A percentile compares a stretch with the other conserved stretches of the same genome.
phyloP scores from a whole-genome alignment of 192 early-diverging fungal genomes.

The Phycomyces blakesleeanus region DNA sequence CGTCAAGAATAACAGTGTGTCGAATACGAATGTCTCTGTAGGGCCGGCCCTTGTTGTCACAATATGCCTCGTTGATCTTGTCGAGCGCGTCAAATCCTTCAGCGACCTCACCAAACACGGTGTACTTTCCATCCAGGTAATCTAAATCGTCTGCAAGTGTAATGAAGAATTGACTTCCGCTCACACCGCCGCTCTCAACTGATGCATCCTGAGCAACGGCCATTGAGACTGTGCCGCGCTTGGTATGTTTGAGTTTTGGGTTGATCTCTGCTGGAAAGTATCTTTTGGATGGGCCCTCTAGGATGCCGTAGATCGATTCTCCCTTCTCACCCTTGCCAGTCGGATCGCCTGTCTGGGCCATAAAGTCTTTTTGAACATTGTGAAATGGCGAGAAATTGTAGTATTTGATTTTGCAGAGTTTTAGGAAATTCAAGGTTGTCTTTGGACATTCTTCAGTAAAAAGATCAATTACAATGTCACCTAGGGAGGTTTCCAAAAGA shows the following conservation, averaged over 20 bases:
- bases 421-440: slow-evolving; percentile 77
- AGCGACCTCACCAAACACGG: slow-evolving; percentile 82
- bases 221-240: slow-evolving; percentile 76
- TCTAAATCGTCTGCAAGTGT: slow-evolving; percentile 71
- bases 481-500: slow-evolving; percentile 84
- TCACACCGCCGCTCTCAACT: slow-evolving; percentile 40
- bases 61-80: slow-evolving; percentile 63
- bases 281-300: slow-evolving; percentile 52
- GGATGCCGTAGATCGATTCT: slow-evolving; percentile 63
- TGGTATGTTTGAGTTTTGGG: slow-evolving; percentile 74
- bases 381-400: slow-evolving; percentile 83
- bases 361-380: slow-evolving; percentile 78
- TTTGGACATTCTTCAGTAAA: slow-evolving; percentile 64
- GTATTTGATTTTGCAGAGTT: slow-evolving; percentile 86
- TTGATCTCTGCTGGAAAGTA: slow-evolving; percentile 79
- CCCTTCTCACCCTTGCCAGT: slow-evolving; percentile 69
- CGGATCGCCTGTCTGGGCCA: slow-evolving; percentile 74
- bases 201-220: slow-evolving; percentile 49
- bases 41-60: slow-evolving; percentile 72
- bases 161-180: slow-evolving; percentile 87
- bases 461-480: slow-evolving; percentile 89
- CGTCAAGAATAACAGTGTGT: slow-evolving; percentile 89
- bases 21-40: slow-evolving; percentile 84
- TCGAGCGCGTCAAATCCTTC: slow-evolving; percentile 90
- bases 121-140: slow-evolving; percentile 79